Evolutionary conservation across 805 yeast species (phyloP).

Genomic region (Candida caryicola): DNA sequence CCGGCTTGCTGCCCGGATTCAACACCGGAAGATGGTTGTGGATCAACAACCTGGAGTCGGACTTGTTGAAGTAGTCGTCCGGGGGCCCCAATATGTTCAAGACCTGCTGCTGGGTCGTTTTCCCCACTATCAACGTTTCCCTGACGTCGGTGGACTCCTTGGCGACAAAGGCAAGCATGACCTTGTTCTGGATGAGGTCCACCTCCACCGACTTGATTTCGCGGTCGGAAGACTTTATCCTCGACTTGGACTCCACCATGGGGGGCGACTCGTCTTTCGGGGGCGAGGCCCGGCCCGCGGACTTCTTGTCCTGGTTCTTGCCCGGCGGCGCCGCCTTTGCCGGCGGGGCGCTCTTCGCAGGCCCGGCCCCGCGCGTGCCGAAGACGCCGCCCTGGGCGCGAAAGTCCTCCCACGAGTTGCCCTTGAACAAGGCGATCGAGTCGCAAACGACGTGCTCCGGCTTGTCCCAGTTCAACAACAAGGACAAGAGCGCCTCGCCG

Average conservation of each 20-base stretch:
- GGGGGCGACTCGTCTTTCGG: neutral
- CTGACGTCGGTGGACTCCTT: neutral
- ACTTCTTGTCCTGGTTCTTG: neutral
- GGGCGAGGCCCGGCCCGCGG: neutral
- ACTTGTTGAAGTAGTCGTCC: slow-evolving; percentile 47
- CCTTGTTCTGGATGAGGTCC: neutral
- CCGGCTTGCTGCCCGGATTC: neutral
- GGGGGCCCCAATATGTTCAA: slow-evolving; percentile 54
- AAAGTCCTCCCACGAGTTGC: slow-evolving; percentile 29
- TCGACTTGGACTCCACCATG: neutral
- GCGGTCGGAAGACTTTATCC: neutral
- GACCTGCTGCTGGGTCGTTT: slow-evolving; percentile 49
- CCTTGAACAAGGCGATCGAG: slow-evolving; percentile 40
- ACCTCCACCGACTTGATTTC: neutral
- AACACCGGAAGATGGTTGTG: slow-evolving; percentile 28
- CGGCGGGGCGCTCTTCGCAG: neutral
- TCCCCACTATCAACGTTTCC: slow-evolving; percentile 31
- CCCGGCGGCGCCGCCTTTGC: neutral
- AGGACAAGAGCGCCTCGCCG: slow-evolving; percentile 25
- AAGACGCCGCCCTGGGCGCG: slow-evolving; percentile 2
- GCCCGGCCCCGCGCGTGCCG: neutral
- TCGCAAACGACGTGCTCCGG: slow-evolving; percentile 34
- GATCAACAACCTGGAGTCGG: slow-evolving; percentile 42
- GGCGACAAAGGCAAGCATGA: neutral
- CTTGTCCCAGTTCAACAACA: slow-evolving; percentile 31